Base-by-base conservation (phyloP, 2,329 filamentous ascomycete genomes). In the Purpureocillium takamizusanense region DNA sequence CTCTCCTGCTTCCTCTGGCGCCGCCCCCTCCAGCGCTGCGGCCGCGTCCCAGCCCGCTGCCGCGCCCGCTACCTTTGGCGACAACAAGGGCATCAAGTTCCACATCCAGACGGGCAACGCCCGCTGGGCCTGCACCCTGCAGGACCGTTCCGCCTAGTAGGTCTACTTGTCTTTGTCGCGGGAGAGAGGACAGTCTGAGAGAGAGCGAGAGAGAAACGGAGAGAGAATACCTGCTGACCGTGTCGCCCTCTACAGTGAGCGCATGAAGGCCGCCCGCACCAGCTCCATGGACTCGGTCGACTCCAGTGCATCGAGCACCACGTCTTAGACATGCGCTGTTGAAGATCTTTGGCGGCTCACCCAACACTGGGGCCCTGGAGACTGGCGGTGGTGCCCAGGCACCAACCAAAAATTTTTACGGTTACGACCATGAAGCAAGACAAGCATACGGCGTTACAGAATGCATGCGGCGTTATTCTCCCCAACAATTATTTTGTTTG, bases 101-200 rank as follows among this genome's bases (percentile, higher is more conserved):
- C 51, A 64, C 34, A 62, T 72, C 55, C 63, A 61, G 55, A 57
- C 67, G 31, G 66, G 65, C 42, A 55, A 59, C 48, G 45, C 54
- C 35, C 54, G 52, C 34, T 63, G 58, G 50, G 37, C 51, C 31
- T 70, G 66, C 53, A 61, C 60, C 15, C 51, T 70, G 5, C 60
- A 68, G 43, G 66, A 71, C 52, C 65, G 67, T 39, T 41, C 50
- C 44, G 39, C 53, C 11, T 67, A 69, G 68, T 71, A 62, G 44
- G 66, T 11, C 12, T 33, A 13, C 17, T 25, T 25, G 21, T 10
- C 10, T 10, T 25, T 25, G 5, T 25, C 10, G 21, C 21, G 10
- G 21, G 6, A 25, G n/a, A n/a, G n/a, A n/a, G n/a, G n/a, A n/a
- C n/a, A n/a, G n/a, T n/a, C n/a, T n/a, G n/a, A n/a, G n/a, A n/a